Conservation (phyloP, 129 eudicot species). For the Flaveria trinervia region DNA sequence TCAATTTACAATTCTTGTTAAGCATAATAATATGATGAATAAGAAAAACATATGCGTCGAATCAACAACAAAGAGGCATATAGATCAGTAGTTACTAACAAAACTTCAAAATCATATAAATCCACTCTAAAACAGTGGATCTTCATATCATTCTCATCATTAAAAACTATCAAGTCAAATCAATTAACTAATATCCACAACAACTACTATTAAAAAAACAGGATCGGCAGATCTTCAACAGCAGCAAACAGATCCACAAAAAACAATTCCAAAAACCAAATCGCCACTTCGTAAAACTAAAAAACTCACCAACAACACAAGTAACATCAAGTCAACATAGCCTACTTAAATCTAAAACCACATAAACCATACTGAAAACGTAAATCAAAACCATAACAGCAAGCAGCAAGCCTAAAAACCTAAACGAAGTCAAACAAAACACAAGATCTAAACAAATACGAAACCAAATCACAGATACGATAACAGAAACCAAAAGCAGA, state of each 20-base stretch:
- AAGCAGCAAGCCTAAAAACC: not conserved
- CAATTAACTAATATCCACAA: not conserved
- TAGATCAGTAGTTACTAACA: not conserved
- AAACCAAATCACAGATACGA: not conserved
- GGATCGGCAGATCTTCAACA: not conserved
- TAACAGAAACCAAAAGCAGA: not conserved
- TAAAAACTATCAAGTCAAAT: too few relatives aligned
- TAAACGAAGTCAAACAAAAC: not conserved
- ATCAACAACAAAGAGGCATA: not conserved
- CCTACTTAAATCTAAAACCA: not conserved
- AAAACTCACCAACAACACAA: not conserved
- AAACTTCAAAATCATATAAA: not conserved
- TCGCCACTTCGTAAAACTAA: not conserved
- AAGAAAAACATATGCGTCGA: not conserved
- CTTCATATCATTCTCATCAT: too few relatives aligned
- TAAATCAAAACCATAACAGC: not conserved
- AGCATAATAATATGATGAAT: not conserved
- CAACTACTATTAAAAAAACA: not conserved
- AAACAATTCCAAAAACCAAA: not conserved
- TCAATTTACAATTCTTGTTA: not conserved
- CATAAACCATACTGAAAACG: not conserved
- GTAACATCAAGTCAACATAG: not conserved
- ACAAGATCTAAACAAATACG: not conserved
- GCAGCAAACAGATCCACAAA: not conserved
- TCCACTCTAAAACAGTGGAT: not conserved